A percentile compares a stretch with the other conserved stretches of the same genome.
Evolutionary conservation across 2,329 filamentous ascomycete species (phyloP).

Genomic region (Claviceps monticola): DNA sequence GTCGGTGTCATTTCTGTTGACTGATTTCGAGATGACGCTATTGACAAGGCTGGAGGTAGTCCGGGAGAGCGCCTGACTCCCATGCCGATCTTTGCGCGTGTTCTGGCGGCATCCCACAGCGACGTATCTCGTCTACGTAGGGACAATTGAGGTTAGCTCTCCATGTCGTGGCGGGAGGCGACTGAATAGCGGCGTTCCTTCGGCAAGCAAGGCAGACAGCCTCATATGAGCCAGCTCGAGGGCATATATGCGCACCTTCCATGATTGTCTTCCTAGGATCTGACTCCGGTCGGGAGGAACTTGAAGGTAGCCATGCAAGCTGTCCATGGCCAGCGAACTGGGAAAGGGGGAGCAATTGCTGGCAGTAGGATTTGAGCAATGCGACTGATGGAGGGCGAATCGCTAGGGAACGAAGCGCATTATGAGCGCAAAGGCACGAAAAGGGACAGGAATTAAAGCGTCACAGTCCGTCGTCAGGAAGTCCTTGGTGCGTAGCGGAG

Average conservation of each 20-base stretch:
- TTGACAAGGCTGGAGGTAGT: conserved; percentile 25
- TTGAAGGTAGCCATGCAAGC: conserved; percentile 32
- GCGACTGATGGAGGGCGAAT: not conserved
- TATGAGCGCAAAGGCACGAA: not conserved
- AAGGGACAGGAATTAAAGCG: not conserved
- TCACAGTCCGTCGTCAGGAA: not conserved
- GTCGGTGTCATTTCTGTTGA: conserved; percentile 23
- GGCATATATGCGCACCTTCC: conserved; percentile 32
- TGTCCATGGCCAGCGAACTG: conserved; percentile 19
- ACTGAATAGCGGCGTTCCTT: not conserved
- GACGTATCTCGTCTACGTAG: conserved; percentile 41
- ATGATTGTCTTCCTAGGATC: conserved; percentile 35
- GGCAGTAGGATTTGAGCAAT: conserved; percentile 1
- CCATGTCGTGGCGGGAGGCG: not conserved
- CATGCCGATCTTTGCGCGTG: conserved; percentile 20
- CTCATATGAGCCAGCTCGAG: not conserved
- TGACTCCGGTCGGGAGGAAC: conserved; percentile 37
- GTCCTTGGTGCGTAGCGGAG: not conserved
- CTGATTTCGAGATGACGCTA: conserved; percentile 23
- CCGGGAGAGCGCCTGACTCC: conserved; percentile 25
- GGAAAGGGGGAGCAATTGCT: not conserved
- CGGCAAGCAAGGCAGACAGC: not conserved
- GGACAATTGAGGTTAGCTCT: conserved; percentile 6
- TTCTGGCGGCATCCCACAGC: conserved; percentile 31
- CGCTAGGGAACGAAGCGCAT: conserved; percentile 1